A percentile compares a stretch with the other conserved stretches of the same genome.
Conservation (phyloP, 352 stramenopile genomes). For the Phytopythium aichiense region DNA sequence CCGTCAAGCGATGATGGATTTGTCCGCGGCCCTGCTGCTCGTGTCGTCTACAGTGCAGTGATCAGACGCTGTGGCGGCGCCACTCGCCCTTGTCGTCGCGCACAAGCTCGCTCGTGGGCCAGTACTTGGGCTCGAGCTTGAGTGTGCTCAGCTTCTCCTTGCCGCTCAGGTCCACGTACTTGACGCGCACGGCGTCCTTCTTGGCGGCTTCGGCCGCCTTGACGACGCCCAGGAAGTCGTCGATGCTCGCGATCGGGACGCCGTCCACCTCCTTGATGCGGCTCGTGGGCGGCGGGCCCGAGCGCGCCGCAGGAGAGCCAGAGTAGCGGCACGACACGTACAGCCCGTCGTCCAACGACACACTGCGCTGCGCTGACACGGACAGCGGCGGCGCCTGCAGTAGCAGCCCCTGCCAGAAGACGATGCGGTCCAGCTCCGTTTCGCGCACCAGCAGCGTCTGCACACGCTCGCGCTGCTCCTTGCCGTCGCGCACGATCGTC, state of each 20-base stretch:
- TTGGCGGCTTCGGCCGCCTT: conserved; percentile 36
- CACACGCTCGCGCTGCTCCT: conserved; percentile 64
- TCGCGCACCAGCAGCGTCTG: conserved; percentile 78
- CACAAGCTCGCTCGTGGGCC: conserved; percentile 85
- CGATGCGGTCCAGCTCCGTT: conserved; percentile 88
- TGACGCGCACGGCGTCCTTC: conserved; percentile 83
- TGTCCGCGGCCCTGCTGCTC: no score
- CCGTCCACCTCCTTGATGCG: conserved; percentile 91
- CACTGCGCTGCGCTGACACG: conserved; percentile 79
- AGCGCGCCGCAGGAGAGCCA: conserved; percentile 86
- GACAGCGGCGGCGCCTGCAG: conserved; percentile 86
- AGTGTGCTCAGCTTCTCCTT: conserved; percentile 86
- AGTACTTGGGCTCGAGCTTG: conserved; percentile 89
- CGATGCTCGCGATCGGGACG: conserved; percentile 79
- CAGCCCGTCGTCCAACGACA: conserved; percentile 78
- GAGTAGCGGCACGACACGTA: conserved; percentile 87
- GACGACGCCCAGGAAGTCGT: conserved; percentile 86
- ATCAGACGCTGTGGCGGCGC: conserved; percentile 50
- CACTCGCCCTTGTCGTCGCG: conserved; percentile 69
- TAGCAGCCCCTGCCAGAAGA: conserved; percentile 90
- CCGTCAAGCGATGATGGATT: no score
- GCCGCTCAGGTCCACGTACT: conserved; percentile 85
- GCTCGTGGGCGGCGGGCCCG: conserved; percentile 81
- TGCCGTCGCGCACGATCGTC: conserved; percentile 82
- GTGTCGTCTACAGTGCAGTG: conserved; percentile 4